Evolutionary conservation across 345 rosid genomes (phyloP).

Genomic region (Eucalyptus sp.): DNA sequence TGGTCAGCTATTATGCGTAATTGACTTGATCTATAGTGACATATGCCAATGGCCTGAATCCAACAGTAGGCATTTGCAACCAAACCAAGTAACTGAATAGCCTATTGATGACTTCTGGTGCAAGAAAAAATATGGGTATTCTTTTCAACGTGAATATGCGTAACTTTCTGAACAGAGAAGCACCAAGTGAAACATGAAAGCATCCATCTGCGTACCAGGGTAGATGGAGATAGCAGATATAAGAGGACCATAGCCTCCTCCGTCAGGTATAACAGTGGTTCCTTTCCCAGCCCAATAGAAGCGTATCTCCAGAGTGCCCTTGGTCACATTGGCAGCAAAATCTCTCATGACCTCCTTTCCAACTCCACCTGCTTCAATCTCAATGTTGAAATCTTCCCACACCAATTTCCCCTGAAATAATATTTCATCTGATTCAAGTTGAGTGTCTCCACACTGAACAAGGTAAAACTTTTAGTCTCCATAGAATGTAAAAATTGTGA

Average conservation of each 20-base stretch:
- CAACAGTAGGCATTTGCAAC: background rate
- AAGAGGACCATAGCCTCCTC: slow-evolving; percentile 7
- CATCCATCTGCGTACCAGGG: background rate
- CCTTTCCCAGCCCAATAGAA: slow-evolving; percentile 16
- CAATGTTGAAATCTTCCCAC: slow-evolving; percentile 2
- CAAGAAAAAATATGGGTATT: background rate
- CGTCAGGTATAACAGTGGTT: background rate
- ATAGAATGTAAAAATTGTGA: background rate
- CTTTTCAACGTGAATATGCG: too few relatives aligned
- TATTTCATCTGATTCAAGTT: background rate
- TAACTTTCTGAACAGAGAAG: background rate
- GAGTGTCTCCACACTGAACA: background rate
- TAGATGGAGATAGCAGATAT: slow-evolving; percentile 8
- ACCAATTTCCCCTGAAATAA: slow-evolving; percentile 2
- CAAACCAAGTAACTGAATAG: background rate
- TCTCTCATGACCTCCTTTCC: background rate
- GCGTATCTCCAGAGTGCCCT: slow-evolving; percentile 1
- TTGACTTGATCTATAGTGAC: background rate
- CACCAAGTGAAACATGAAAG: background rate
- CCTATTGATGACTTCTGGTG: background rate
- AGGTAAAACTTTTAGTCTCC: background rate
- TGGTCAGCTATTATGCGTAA: background rate
- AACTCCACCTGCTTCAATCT: slow-evolving; percentile 3
- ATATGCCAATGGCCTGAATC: background rate
- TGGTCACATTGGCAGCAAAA: background rate